Conservation (phyloP, 2,329 filamentous ascomycete species). For the Phoma herbarum region DNA sequence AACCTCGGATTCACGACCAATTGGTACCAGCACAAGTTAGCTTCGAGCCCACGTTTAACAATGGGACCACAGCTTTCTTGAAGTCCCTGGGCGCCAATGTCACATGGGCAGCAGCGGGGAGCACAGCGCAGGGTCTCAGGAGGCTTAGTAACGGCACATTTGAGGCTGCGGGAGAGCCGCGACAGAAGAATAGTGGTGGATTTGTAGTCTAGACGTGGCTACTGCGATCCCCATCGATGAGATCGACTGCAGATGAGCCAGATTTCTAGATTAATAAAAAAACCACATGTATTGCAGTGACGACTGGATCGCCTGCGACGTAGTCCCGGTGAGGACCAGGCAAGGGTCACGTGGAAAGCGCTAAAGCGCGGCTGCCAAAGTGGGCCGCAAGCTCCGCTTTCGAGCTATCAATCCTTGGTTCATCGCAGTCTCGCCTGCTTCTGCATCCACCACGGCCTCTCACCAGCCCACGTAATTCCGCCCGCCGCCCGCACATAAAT, state of each 20-base stretch:
- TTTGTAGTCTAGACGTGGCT: conserved; percentile 57
- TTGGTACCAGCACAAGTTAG: conserved; percentile 73
- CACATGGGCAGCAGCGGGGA: conserved; percentile 71
- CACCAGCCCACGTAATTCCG: neutral
- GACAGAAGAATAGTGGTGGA: conserved; percentile 75
- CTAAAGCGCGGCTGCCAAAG: conserved; percentile 13
- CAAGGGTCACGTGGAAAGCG: conserved; percentile 1
- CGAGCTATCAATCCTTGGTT: conserved; percentile 16
- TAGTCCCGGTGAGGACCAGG: neutral
- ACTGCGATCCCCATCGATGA: neutral
- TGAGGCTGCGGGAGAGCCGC: conserved; percentile 79
- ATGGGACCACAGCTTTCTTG: conserved; percentile 70
- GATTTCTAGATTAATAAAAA: neutral
- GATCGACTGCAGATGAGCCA: neutral
- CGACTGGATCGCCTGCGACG: neutral
- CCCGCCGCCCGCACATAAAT: neutral
- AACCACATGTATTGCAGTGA: neutral
- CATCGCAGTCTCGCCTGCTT: conserved; percentile 20
- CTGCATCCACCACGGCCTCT: conserved; percentile 10
- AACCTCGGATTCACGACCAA: conserved; percentile 82
- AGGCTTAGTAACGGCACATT: conserved; percentile 71
- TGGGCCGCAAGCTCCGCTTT: conserved; percentile 19
- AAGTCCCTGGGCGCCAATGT: conserved; percentile 73
- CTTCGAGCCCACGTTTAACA: conserved; percentile 76
- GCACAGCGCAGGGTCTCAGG: conserved; percentile 75